A percentile compares a stretch with the other conserved stretches of the same genome.
These are phyloP conservation scores for Begonia masoniana DNA, from an alignment of 306 rosid species.

Conservation along the genomic window DNA sequence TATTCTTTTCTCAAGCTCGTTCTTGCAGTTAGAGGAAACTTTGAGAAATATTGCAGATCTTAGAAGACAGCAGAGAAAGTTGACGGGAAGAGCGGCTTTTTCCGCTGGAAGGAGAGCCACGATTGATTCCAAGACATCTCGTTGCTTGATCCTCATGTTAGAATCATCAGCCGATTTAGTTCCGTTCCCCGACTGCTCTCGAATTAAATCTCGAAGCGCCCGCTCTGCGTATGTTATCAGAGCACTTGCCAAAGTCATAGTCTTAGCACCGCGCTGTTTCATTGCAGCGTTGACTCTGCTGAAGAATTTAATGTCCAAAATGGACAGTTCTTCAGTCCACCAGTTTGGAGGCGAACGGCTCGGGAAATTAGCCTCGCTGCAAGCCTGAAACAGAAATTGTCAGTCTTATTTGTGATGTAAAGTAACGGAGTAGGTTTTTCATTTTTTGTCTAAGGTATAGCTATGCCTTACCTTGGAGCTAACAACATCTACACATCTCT, in stretches of 20 bases:
- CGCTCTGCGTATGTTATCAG: conserved; percentile 60
- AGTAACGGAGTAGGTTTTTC: too few relatives aligned
- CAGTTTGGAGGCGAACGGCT: conserved; percentile 69
- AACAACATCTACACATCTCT: conserved; percentile 43
- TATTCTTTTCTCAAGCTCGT: conserved; percentile 59
- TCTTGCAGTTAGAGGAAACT: conserved; percentile 37
- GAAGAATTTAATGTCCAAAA: conserved; percentile 37
- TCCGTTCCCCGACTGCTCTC: conserved; percentile 58
- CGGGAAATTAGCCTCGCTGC: conserved; percentile 58
- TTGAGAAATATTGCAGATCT: conserved; percentile 55
- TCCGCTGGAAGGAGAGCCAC: conserved; percentile 60
- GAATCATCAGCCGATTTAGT: conserved; percentile 8
- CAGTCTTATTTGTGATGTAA: too few relatives aligned
- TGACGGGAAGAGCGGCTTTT: conserved; percentile 57
- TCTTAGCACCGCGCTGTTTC: conserved; percentile 47
- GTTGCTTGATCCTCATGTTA: conserved; percentile 19
- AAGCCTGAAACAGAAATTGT: conserved; percentile 14
- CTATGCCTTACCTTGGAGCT: conserved; percentile 23
- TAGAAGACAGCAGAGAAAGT: conserved; percentile 79
- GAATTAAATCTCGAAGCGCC: conserved; percentile 61
- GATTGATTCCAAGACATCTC: conserved; percentile 39
- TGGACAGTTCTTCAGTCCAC: conserved; percentile 86
- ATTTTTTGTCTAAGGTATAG: too few relatives aligned
- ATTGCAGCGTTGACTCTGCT: conserved; percentile 37
- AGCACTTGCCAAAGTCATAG: conserved; percentile 36